These are phyloP conservation scores for Penicillium sp. DNA, from an alignment of 2,329 filamentous ascomycete genomes.

Conservation along the genomic window DNA sequence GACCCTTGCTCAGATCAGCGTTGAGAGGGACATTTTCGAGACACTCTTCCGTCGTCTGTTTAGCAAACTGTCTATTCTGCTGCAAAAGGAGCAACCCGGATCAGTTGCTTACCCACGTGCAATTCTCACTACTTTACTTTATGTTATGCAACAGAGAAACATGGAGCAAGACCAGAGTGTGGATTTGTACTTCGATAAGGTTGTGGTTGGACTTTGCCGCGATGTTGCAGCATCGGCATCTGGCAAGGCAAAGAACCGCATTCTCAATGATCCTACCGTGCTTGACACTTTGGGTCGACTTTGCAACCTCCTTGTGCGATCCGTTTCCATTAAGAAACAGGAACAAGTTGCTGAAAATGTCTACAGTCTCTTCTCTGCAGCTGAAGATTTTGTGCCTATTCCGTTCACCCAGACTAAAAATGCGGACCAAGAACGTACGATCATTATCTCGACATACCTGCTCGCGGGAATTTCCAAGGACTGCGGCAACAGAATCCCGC, in stretches of 20 bases:
- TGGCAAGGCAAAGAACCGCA: slow-evolving; percentile 35
- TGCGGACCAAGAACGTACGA: slow-evolving; percentile 44
- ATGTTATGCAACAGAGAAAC: slow-evolving; percentile 57
- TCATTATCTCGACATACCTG: slow-evolving; percentile 59
- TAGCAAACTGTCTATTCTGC: slow-evolving; percentile 60
- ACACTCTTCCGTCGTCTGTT: slow-evolving; percentile 63
- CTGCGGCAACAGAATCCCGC: slow-evolving; percentile 29
- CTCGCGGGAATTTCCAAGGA: slow-evolving; percentile 53
- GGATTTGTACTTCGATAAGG: slow-evolving; percentile 51
- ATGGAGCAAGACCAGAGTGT: slow-evolving; percentile 45
- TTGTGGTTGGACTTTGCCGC: slow-evolving; percentile 48
- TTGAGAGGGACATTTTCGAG: slow-evolving; percentile 62
- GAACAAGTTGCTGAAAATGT: slow-evolving; percentile 53
- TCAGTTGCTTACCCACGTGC: slow-evolving; percentile 57
- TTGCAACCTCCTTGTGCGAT: slow-evolving; percentile 59
- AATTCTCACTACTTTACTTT: slow-evolving; percentile 61
- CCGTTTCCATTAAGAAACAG: slow-evolving; percentile 54
- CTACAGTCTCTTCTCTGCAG: slow-evolving; percentile 53
- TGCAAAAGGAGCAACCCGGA: slow-evolving; percentile 49
- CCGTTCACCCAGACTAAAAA: slow-evolving; percentile 34
- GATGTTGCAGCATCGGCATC: slow-evolving; percentile 40
- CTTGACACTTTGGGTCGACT: slow-evolving; percentile 62
- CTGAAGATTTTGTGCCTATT: slow-evolving; percentile 36
- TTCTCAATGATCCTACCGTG: slow-evolving; percentile 52
- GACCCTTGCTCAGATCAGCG: slow-evolving; percentile 63